phyloP scores from a whole-genome alignment of 129 eudicot genomes.

The Gnaphalium uliginosum region DNA sequence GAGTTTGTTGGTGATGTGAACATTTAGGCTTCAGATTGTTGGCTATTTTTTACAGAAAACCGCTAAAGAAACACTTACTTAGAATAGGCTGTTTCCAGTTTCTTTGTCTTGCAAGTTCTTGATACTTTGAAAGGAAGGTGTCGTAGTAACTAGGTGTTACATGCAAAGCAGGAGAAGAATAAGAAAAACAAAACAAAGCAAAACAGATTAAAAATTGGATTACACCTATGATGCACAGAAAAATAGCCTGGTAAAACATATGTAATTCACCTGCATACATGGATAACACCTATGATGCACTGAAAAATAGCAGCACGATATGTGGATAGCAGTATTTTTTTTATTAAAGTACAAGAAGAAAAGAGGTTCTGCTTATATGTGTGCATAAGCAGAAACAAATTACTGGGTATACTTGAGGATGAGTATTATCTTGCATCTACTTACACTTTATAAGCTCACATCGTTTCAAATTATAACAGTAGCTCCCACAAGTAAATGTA shows the following conservation, averaged over 20 bases:
- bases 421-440: too few relatives aligned
- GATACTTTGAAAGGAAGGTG: conserved; percentile 77
- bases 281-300: background rate
- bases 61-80: conserved; percentile 32
- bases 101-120: conserved; percentile 64
- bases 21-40: background rate
- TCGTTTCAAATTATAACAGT: too few relatives aligned
- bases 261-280: background rate
- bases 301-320: too few relatives aligned
- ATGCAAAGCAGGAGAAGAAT: conserved; percentile 13
- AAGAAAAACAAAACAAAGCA: background rate
- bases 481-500: too few relatives aligned
- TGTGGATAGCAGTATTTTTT: too few relatives aligned
- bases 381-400: too few relatives aligned
- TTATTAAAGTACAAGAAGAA: too few relatives aligned
- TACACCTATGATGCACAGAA: too few relatives aligned
- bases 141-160: conserved; percentile 65
- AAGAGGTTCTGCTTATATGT: too few relatives aligned
- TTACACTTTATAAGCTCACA: too few relatives aligned
- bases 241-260: background rate
- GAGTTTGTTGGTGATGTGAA: background rate
- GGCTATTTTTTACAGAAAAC: background rate
- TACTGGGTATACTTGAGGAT: too few relatives aligned
- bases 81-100: conserved; percentile 89
- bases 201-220: conserved; percentile 1